Conservation (phyloP, 1,139 yeast genomes). For the Meyerozyma guilliermondii region DNA sequence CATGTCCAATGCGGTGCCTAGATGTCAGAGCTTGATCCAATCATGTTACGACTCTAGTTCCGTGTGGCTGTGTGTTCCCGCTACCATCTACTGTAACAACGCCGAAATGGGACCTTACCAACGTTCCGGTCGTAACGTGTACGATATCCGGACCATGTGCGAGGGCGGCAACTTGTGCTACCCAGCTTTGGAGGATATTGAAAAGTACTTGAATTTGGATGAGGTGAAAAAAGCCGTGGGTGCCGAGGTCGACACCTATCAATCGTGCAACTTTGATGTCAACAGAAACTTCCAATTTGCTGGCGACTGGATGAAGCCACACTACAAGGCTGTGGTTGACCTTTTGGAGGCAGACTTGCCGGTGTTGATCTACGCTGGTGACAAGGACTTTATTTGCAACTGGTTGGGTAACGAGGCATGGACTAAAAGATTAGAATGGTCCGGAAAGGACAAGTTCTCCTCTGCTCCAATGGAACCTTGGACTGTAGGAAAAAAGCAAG, state of each 20-base stretch:
- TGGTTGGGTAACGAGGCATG: constrained; percentile 88
- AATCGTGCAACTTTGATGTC: constrained; percentile 81
- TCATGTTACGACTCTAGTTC: constrained; percentile 76
- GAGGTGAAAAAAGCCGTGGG: constrained; percentile 79
- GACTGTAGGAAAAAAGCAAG: constrained; percentile 32
- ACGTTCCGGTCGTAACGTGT: constrained; percentile 86
- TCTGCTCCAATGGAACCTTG: constrained; percentile 35
- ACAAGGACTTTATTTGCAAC: constrained; percentile 80
- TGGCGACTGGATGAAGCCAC: constrained; percentile 92
- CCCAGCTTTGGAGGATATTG: constrained; percentile 61
- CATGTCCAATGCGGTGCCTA: constrained; percentile 69
- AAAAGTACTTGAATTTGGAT: constrained; percentile 62
- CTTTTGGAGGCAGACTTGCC: constrained; percentile 58
- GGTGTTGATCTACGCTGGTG: constrained; percentile 77
- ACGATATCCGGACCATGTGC: constrained; percentile 86
- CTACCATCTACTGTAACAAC: constrained; percentile 84
- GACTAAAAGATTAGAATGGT: constrained; percentile 67
- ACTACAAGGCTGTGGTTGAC: constrained; percentile 59
- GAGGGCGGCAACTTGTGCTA: constrained; percentile 77
- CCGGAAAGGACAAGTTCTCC: constrained; percentile 49
- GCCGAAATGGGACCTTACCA: constrained; percentile 85
- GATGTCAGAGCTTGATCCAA: constrained; percentile 76
- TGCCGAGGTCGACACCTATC: constrained; percentile 81
- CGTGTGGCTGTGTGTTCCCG: constrained; percentile 91
- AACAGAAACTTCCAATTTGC: constrained; percentile 79